phyloP scores from a whole-genome alignment of 2,329 filamentous ascomycete genomes.

The Colletotrichum noveboracense region DNA sequence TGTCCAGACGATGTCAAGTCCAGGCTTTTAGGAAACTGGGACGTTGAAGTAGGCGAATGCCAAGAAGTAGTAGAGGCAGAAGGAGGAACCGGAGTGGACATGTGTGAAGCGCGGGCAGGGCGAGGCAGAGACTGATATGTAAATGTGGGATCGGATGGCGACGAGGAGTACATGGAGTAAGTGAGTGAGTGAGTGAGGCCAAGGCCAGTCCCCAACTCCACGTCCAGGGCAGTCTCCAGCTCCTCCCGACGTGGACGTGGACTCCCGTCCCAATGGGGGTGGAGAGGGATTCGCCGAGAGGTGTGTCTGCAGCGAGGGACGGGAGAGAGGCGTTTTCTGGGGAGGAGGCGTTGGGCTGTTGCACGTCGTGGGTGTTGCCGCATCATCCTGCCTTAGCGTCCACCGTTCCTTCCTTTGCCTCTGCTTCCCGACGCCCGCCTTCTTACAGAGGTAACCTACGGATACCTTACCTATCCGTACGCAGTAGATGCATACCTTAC shows the following conservation, averaged over 20 bases:
- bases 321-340: neutral
- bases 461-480: neutral
- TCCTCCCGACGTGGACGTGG: neutral
- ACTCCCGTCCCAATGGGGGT: neutral
- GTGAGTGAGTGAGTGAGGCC: neutral
- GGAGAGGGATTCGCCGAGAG: neutral
- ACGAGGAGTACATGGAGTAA: neutral
- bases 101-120: conserved; percentile 6
- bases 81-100: neutral
- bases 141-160: conserved; percentile 1
- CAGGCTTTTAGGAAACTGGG: neutral
- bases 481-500: neutral
- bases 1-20: neutral
- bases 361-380: neutral
- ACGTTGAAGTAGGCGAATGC: neutral
- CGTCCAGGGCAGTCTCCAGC: neutral
- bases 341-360: neutral
- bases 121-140: conserved; percentile 9
- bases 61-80: neutral
- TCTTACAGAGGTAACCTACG: neutral
- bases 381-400: neutral
- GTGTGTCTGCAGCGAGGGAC: neutral
- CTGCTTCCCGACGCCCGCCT: conserved; percentile 4
- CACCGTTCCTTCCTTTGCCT: neutral
- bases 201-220: neutral